Base-by-base conservation (phyloP, 2,329 filamentous ascomycete species). In the Penicillium sp. region DNA sequence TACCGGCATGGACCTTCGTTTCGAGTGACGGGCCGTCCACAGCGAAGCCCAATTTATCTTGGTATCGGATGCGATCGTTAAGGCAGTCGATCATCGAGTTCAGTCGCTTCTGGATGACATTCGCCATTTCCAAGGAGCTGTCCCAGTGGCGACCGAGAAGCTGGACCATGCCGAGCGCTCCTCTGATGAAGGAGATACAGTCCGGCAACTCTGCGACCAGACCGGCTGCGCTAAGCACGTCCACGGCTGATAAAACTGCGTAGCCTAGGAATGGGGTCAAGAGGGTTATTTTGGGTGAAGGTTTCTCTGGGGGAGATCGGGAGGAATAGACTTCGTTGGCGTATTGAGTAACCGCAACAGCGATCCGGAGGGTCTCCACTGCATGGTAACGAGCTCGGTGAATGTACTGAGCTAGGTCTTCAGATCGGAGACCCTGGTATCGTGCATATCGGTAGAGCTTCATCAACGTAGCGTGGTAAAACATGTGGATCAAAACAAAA, bases 381-480 rank as follows among this genome's bases (percentile, higher is more conserved):
- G 83, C 81, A 55, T 85, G 79, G 14, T 79, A 74, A 36, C 76
- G 72, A 24, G 81, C 78, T 13, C 73, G 68, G 35, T 74, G 71
- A 5, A 81, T 72, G 54, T 81, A 77, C 22, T 77, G 74, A 2
- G 67, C 60, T 11, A 79, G 66, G 27, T 72, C 63, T 2, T 76
- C 71, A 0, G 69, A 57, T 3, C 73, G 70, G 3, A 82, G 67
- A 30, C 69, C 70, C 10, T 69, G 67, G 52, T 74, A 70, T 9
- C 76, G 74, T 11, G 78, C 77, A 61, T 87, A 81, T 35, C 87
- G 80, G 60, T 87, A 85, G 27, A 89, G 74, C 57, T 84, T 84
- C 69, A 88, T 80, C 61, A 83, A 70, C 0, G 83, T 78, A 42
- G 82, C 79, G 64, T 87, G 80, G 65, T 86, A 86, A n/a, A 88